Base-by-base conservation (phyloP, 768 basidiomycete genomes). In the Psilocybe azurescens region DNA sequence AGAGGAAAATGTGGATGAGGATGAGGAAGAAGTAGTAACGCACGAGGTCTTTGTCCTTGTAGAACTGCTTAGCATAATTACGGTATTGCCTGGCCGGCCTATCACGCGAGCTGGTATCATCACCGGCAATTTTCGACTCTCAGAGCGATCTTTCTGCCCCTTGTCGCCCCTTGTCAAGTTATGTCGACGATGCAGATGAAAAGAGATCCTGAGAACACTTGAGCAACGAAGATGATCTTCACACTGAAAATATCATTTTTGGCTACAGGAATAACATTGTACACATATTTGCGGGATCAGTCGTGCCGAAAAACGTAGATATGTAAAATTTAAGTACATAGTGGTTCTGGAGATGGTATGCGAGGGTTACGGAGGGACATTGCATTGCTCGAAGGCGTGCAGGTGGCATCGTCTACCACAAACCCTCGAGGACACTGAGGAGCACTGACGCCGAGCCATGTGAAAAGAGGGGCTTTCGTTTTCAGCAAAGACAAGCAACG, bases 21-120 rank as follows among this genome's bases (percentile, higher is more conserved):
- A 24, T 24, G 41, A 53, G 50, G 44, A 49, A 36, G 56, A 52
- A 46, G 33, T 46, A 60, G 57, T 53, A 64, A 70, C 67, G 69
- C 68, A 70, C 69, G 69, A 69, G 67, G 65, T 51, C 48, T 54
- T 60, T 60, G 65, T 57, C 59, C 61, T 61, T 62, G 65, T 39
- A 9, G 38, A 8, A 44, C 41, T 63, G 59, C 52, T 66, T 32
- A 33, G 51, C 53, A 58, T 29, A n/a, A 57, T 48, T 44, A 53
- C 54, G 36, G 50, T 60, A 58, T 60, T 60, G 14, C 38, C 63
- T 60, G 55, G 59, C 59, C 64, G 67, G 50, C 54, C 46, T 59
- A 68, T 68, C 62, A 66, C 67, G 60, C 67, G 55, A 64, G 56
- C 51, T 53, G 57, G 32, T 58, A 68, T 65, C 51, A 55, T 59